Conservation (phyloP, 1,284 basidiomycete genomes). For the Volvariella volvacea region DNA sequence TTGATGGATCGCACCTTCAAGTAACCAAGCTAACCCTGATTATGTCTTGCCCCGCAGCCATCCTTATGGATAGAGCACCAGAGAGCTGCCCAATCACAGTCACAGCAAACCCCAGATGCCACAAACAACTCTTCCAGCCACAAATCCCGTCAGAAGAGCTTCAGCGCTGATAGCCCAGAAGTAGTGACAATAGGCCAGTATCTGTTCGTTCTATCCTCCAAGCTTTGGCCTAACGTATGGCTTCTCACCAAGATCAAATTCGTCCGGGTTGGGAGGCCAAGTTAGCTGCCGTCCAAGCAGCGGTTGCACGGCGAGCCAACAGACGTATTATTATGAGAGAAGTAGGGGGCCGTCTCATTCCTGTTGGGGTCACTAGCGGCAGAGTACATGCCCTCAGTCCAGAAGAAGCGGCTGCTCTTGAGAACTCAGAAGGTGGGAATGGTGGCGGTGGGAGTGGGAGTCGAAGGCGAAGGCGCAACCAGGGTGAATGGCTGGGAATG, state of each 20-base stretch:
- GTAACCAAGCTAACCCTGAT: constrained; percentile 2
- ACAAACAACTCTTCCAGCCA: constrained; percentile 34
- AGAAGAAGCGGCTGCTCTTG: constrained; percentile 42
- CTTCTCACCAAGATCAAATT: constrained; percentile 65
- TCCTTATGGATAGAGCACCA: constrained; percentile 35
- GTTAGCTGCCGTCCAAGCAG: constrained; percentile 81
- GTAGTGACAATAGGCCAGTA: constrained; percentile 83
- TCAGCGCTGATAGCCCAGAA: constrained; percentile 70
- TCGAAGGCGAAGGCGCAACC: constrained; percentile 52
- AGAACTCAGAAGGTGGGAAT: constrained; percentile 30
- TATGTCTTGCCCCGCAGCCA: constrained; percentile 14
- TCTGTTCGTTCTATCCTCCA: background rate
- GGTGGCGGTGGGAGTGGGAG: constrained; percentile 49
- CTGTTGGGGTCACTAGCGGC: constrained; percentile 89
- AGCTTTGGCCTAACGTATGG: constrained; percentile 9
- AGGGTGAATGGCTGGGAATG: constrained; percentile 55
- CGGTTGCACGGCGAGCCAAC: constrained; percentile 86
- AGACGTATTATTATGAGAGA: constrained; percentile 97
- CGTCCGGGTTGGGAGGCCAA: constrained; percentile 95
- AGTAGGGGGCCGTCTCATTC: constrained; percentile 94
- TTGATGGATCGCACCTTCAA: constrained; percentile 9
- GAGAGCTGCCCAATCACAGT: constrained; percentile 34
- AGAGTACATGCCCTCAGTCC: constrained; percentile 60
- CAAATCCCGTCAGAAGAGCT: constrained; percentile 74
- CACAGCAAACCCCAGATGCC: constrained; percentile 27